phyloP scores from a whole-genome alignment of 805 yeast species.

The Candida broadrunensis region DNA sequence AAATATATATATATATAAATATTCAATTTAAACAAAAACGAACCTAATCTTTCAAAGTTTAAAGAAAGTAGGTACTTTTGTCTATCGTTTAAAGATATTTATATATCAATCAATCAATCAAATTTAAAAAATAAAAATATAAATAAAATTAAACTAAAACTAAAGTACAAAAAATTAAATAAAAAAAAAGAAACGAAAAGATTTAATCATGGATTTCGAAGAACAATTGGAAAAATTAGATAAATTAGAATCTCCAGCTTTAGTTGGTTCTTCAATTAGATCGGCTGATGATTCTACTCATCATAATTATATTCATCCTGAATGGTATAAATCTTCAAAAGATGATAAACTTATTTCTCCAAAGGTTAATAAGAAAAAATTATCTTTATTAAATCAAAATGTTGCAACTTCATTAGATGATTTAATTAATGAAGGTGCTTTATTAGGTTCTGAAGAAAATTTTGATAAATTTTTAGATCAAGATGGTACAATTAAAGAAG shows the following conservation, averaged over 20 bases:
- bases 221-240: slow-evolving; percentile 53
- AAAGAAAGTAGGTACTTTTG: too few species aligned
- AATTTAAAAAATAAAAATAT: too few species aligned
- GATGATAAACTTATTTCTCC: neutral
- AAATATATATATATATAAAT: too few species aligned
- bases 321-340: slow-evolving; percentile 20
- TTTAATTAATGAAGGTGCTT: slow-evolving; percentile 44
- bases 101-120: too few species aligned
- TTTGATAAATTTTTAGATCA: slow-evolving; percentile 52
- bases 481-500: slow-evolving; percentile 51
- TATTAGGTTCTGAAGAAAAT: slow-evolving; percentile 49
- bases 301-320: slow-evolving; percentile 45
- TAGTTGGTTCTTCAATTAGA: slow-evolving; percentile 51
- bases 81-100: too few species aligned
- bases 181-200: too few species aligned
- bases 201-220: slow-evolving; percentile 56
- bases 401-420: slow-evolving; percentile 56
- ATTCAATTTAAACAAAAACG: too few species aligned
- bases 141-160: too few species aligned
- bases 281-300: slow-evolving; percentile 46
- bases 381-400: slow-evolving; percentile 4
- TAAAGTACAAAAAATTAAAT: too few species aligned
- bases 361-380: slow-evolving; percentile 12
- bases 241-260: slow-evolving; percentile 45
- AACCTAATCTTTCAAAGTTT: too few species aligned